Evolutionary conservation across 345 rosid species (phyloP).

Genomic region (Populus davidiana): DNA sequence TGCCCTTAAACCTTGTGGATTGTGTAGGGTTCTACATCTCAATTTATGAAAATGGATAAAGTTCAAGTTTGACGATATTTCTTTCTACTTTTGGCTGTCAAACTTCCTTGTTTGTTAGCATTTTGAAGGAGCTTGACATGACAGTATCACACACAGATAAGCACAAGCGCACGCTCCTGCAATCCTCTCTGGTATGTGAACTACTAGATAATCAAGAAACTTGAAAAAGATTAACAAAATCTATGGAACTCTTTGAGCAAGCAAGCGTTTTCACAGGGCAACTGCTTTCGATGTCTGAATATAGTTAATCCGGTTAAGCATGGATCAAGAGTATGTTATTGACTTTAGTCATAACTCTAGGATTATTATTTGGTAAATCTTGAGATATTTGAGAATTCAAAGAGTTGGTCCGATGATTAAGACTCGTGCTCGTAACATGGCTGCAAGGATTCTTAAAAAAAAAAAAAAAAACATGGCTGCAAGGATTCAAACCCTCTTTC

Average conservation of each 20-base stretch:
- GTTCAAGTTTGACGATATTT: not conserved
- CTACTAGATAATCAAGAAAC: not conserved
- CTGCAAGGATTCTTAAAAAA: too few species aligned
- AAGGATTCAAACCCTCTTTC: too few species aligned
- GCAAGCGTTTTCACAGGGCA: not conserved
- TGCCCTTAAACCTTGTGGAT: not conserved
- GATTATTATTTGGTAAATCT: not conserved
- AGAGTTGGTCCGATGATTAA: too few species aligned
- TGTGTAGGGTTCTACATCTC: constrained; percentile 12
- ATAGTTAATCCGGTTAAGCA: not conserved
- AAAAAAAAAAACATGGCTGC: too few species aligned
- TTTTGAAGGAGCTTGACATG: not conserved
- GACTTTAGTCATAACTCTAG: not conserved
- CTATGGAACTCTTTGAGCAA: not conserved
- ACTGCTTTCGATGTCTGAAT: not conserved
- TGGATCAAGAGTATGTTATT: too few species aligned
- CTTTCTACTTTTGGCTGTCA: not conserved
- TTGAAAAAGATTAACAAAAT: not conserved
- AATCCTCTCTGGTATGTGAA: not conserved
- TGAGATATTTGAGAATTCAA: not conserved
- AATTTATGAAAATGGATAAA: not conserved
- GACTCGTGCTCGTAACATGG: not conserved
- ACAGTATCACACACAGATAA: not conserved
- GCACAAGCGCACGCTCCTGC: not conserved
- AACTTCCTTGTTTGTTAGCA: not conserved